Evolutionary conservation across 495 filamentous ascomycete genomes (phyloP).

Genomic region (Tetracladium marchalianum): DNA sequence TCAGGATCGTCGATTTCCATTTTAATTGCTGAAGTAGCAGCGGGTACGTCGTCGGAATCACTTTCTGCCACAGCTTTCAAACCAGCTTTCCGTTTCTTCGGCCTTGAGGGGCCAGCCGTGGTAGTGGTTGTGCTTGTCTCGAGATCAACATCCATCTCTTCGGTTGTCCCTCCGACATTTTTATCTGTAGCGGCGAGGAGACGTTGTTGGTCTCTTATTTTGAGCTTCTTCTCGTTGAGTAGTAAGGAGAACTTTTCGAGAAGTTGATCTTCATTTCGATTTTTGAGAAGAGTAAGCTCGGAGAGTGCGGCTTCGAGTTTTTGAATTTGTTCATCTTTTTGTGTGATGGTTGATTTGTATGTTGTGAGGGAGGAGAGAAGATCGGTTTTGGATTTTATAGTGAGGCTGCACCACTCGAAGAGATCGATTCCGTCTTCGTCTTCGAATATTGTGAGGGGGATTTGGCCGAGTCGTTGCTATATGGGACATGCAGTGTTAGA

Average conservation of each 20-base stretch:
- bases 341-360: constrained; percentile 33
- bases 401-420: constrained; percentile 60
- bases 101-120: constrained; percentile 24
- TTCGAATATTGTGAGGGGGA: constrained; percentile 50
- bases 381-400: constrained; percentile 23
- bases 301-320: constrained; percentile 48
- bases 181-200: constrained; percentile 36
- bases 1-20: constrained; percentile 46
- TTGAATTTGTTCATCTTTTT: constrained; percentile 36
- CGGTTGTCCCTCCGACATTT: constrained; percentile 3
- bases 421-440: constrained; percentile 52
- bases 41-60: constrained; percentile 38
- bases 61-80: constrained; percentile 27
- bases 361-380: constrained; percentile 31
- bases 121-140: constrained; percentile 1
- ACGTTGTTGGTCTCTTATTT: constrained; percentile 74
- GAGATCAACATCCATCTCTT: constrained; percentile 10
- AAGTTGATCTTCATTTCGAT: constrained; percentile 57
- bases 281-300: constrained; percentile 55
- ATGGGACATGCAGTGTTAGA: too few relatives aligned
- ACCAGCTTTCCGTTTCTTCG: constrained; percentile 41
- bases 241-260: constrained; percentile 61
- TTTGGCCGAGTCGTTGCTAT: constrained; percentile 61
- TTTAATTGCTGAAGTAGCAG: constrained; percentile 31
- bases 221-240: constrained; percentile 84